phyloP scores from a whole-genome alignment of 148 eudicot genomes.

The Spergularia bocconei region DNA sequence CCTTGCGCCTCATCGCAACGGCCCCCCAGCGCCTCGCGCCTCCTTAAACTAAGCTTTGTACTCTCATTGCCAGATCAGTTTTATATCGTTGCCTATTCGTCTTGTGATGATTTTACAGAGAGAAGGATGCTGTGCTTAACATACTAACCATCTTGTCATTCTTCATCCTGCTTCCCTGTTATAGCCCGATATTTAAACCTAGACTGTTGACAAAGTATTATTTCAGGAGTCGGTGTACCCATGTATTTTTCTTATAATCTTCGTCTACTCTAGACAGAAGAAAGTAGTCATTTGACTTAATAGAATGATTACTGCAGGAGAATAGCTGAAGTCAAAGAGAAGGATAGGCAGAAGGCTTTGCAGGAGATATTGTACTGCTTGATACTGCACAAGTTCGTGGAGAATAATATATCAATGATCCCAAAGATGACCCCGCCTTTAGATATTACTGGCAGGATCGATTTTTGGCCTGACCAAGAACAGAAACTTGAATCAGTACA shows the following conservation, averaged over 20 bases:
- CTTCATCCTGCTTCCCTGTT: not conserved
- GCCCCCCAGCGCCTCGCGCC: too few species aligned
- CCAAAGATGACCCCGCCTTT: constrained; percentile 53
- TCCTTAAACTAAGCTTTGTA: too few species aligned
- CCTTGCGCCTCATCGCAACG: too few species aligned
- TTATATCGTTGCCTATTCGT: not conserved
- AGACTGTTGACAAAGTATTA: not conserved
- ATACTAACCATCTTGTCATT: not conserved
- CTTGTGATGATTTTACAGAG: not conserved
- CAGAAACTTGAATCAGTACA: constrained; percentile 73
- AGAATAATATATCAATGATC: constrained; percentile 65
- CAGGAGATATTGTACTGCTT: constrained; percentile 88
- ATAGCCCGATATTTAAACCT: not conserved
- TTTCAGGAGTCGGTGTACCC: too few species aligned
- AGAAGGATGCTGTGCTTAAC: not conserved
- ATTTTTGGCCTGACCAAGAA: constrained; percentile 96
- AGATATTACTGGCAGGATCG: constrained; percentile 68
- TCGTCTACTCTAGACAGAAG: not conserved
- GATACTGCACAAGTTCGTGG: constrained; percentile 71
- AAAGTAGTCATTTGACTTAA: constrained; percentile 3
- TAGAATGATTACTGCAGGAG: constrained; percentile 55
- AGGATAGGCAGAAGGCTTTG: constrained; percentile 64
- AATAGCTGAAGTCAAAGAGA: constrained; percentile 89
- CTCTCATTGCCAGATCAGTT: not conserved
- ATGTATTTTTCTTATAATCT: not conserved